A percentile compares a stretch with the other conserved stretches of the same genome.
phyloP scores from a whole-genome alignment of 192 early-diverging fungal genomes.

The Podochytrium sp. region DNA sequence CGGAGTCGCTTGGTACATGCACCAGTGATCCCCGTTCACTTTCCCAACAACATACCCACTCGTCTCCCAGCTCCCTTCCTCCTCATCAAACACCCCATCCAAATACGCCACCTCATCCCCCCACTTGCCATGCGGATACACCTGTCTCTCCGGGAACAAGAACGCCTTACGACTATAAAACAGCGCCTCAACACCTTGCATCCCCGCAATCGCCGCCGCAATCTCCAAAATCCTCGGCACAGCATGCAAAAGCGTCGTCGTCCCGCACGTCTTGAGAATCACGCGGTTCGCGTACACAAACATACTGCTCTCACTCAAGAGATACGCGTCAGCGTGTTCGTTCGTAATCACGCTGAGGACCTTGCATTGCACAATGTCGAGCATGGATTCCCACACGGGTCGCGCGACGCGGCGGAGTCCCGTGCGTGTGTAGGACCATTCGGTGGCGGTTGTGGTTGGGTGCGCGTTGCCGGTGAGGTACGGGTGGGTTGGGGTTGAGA shows the following conservation, averaged over 20 bases:
- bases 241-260: conserved; percentile 90
- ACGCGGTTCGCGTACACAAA: conserved; percentile 96
- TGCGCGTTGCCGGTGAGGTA: conserved; percentile 42
- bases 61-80: conserved; percentile 48
- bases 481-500: not conserved
- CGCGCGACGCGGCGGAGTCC: conserved; percentile 79
- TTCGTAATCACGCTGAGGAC: conserved; percentile 86
- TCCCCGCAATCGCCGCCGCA: conserved; percentile 65
- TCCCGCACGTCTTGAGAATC: conserved; percentile 97
- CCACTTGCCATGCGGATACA: conserved; percentile 88
- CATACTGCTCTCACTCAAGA: conserved; percentile 95
- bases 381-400: conserved; percentile 89
- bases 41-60: conserved; percentile 91
- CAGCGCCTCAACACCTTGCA: conserved; percentile 73
- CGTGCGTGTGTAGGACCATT: conserved; percentile 34
- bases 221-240: conserved; percentile 86
- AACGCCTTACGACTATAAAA: conserved; percentile 98
- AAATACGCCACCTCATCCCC: conserved; percentile 75
- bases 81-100: conserved; percentile 52
- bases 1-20: conserved; percentile 85
- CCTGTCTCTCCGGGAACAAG: conserved; percentile 93
- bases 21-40: conserved; percentile 96
- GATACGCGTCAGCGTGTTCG: conserved; percentile 85
- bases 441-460: not conserved
- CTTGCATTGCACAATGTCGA: conserved; percentile 90